Conservation (phyloP, 148 eudicot species). For the Vaccinium macrocarpon region DNA sequence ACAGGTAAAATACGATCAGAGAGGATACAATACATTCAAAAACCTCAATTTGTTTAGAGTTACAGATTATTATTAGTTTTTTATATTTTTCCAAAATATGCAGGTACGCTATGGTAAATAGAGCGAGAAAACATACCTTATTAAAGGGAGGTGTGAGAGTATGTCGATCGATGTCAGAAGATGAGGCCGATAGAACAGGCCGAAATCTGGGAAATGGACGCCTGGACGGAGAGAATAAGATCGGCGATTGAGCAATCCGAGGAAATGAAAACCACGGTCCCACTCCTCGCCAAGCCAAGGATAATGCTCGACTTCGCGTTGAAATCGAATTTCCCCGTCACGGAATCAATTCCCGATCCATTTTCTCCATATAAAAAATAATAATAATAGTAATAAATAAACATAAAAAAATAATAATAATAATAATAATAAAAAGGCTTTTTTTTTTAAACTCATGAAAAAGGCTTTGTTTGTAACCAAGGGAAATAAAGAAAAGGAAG, state of each 20-base stretch:
- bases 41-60: neutral
- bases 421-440: too few relatives aligned
- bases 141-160: neutral
- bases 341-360: conserved; percentile 7
- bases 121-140: neutral
- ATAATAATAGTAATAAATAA: too few relatives aligned
- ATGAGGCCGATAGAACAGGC: conserved; percentile 16
- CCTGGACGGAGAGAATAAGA: conserved; percentile 2
- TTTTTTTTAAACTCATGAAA: too few relatives aligned
- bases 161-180: neutral
- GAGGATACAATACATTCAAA: neutral
- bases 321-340: conserved; percentile 15
- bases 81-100: neutral
- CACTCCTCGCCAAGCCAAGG: conserved; percentile 17
- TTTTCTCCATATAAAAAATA: too few relatives aligned
- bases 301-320: neutral
- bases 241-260: conserved; percentile 26
- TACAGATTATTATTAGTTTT: neutral
- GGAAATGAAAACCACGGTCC: conserved; percentile 32
- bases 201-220: neutral
- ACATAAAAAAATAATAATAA: too few relatives aligned
- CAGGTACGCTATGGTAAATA: neutral
- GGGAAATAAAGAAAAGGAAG: too few relatives aligned
- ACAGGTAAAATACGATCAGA: neutral
- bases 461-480: too few relatives aligned